Conservation (phyloP, 148 eudicot species). For the Nepenthes mirabilis region DNA sequence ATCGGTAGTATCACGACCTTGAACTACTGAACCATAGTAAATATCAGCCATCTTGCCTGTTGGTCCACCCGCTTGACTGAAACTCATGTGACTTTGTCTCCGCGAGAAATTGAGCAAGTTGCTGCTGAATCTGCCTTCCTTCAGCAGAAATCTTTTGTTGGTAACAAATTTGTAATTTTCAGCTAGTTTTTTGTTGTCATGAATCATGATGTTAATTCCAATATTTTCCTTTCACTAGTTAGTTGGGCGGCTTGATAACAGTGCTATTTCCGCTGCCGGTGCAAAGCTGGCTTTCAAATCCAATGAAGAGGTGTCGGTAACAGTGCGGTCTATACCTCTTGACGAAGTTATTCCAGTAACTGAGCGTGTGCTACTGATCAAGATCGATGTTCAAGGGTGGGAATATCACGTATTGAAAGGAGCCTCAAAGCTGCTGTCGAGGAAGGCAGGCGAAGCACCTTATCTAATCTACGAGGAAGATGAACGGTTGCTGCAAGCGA, state of each 20-base stretch:
- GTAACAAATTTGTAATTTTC: neutral
- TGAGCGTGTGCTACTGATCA: conserved; percentile 49
- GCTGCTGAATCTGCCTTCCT: no score
- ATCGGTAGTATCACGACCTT: no score
- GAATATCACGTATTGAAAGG: conserved; percentile 90
- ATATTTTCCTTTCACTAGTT: conserved; percentile 28
- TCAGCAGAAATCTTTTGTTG: no score
- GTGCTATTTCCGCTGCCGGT: conserved; percentile 86
- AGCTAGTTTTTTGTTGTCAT: neutral
- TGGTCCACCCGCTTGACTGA: no score
- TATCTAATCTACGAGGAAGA: conserved; percentile 94
- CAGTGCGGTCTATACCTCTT: conserved; percentile 73
- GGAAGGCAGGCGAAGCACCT: conserved; percentile 76
- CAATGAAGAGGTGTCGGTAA: conserved; percentile 71
- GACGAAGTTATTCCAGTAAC: conserved; percentile 49
- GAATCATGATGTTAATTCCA: conserved; percentile 1
- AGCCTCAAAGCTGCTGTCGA: conserved; percentile 63
- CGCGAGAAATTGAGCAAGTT: no score
- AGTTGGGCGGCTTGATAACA: conserved; percentile 90
- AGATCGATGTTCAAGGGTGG: conserved; percentile 95
- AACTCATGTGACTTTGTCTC: neutral
- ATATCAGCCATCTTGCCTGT: no score
- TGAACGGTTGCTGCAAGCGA: conserved; percentile 79
- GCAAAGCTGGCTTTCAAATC: conserved; percentile 93
- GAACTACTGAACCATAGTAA: no score